phyloP scores from a whole-genome alignment of 148 eudicot species.

The Selenicereus undatus region DNA sequence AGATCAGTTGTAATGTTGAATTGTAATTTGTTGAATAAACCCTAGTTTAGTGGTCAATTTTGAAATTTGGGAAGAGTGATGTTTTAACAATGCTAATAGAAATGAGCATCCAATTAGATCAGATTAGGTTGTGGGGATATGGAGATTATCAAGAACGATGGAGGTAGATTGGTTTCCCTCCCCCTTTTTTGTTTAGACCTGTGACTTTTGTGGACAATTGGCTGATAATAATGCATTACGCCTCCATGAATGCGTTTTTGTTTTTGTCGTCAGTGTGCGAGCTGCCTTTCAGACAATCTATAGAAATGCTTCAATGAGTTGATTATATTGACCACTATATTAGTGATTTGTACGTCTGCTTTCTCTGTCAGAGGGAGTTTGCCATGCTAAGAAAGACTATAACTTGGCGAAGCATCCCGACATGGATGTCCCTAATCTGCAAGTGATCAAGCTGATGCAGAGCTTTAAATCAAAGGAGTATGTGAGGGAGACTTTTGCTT shows the following conservation, averaged over 20 bases:
- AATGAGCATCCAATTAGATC: background rate
- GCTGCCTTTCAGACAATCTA: background rate
- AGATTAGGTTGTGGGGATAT: background rate
- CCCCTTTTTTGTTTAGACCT: too few relatives aligned
- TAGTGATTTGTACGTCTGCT: background rate
- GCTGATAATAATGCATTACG: background rate
- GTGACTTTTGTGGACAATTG: background rate
- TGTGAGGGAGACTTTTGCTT: slow-evolving; percentile 89
- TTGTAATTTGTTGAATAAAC: background rate
- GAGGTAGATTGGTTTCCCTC: too few relatives aligned
- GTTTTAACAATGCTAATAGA: background rate
- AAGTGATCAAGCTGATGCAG: slow-evolving; percentile 84
- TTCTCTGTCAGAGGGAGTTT: slow-evolving; percentile 59
- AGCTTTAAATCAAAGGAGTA: slow-evolving; percentile 80
- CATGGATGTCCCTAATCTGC: slow-evolving; percentile 71
- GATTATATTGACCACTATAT: too few relatives aligned
- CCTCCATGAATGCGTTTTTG: background rate
- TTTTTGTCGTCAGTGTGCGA: too few relatives aligned
- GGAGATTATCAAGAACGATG: background rate
- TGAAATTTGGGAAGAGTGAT: background rate
- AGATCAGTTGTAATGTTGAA: too few relatives aligned
- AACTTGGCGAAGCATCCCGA: slow-evolving; percentile 80
- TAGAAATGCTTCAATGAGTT: background rate
- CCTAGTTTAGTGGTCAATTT: background rate
- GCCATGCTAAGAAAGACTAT: slow-evolving; percentile 76